Conservation (phyloP, 176 grass and related monocot species). For the Chrysopogon serrulatus region DNA sequence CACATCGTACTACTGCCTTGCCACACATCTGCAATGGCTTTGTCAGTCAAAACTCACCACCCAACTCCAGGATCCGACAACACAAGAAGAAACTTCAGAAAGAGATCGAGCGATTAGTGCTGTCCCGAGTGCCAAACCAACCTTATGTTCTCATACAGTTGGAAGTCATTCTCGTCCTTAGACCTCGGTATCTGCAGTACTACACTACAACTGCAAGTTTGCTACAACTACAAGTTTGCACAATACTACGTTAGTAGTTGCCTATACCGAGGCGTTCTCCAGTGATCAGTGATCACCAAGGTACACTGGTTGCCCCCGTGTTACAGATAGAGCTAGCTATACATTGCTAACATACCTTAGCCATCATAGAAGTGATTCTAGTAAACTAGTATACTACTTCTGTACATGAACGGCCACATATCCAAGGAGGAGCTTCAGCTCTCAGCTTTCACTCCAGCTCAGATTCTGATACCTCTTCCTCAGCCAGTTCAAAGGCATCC, state of each 20-base stretch:
- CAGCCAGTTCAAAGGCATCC: slow-evolving; percentile 51
- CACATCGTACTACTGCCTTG: too few species aligned
- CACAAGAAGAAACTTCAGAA: too few species aligned
- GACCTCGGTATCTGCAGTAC: not conserved
- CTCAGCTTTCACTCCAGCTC: slow-evolving; percentile 26
- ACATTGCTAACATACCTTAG: not conserved
- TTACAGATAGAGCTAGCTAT: not conserved
- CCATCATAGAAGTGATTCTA: not conserved
- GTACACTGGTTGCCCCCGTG: not conserved
- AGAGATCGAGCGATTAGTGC: not conserved
- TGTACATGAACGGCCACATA: slow-evolving; percentile 4
- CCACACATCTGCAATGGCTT: too few species aligned
- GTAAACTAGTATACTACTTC: not conserved
- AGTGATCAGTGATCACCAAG: not conserved
- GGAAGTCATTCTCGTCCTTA: not conserved
- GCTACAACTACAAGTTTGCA: not conserved
- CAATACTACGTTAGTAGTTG: not conserved
- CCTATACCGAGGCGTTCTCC: not conserved
- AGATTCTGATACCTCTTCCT: slow-evolving; percentile 41
- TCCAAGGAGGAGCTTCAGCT: not conserved
- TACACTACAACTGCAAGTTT: not conserved
- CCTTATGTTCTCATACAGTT: not conserved
- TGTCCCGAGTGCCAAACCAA: too few species aligned
- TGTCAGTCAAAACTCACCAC: too few species aligned
- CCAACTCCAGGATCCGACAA: too few species aligned